Evolutionary conservation across 345 rosid genomes (phyloP).

Genomic region (Rhodamnia argentea): DNA sequence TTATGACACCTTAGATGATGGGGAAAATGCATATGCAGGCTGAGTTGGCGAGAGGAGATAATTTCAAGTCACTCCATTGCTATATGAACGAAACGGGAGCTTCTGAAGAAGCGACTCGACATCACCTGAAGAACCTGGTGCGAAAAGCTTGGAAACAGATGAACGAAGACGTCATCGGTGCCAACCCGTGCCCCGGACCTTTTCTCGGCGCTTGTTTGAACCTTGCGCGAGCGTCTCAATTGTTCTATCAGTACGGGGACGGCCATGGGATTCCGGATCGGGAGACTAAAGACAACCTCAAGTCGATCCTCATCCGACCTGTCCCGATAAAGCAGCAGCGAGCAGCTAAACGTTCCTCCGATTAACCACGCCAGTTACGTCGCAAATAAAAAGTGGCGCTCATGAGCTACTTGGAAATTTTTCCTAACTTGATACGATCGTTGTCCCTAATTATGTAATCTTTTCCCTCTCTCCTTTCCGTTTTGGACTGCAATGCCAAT

Average conservation of each 20-base stretch:
- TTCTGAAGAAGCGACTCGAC: background rate
- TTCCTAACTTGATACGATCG: background rate
- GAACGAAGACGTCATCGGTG: background rate
- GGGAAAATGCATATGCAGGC: background rate
- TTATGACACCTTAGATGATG: background rate
- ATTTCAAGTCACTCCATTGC: conserved; percentile 5
- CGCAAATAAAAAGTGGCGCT: background rate
- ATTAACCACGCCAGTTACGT: background rate
- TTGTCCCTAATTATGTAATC: background rate
- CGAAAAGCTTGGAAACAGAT: conserved; percentile 6
- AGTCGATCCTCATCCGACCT: background rate
- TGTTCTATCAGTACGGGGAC: conserved; percentile 4
- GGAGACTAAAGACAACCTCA: background rate
- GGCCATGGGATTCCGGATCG: conserved; percentile 3
- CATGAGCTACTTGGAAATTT: background rate
- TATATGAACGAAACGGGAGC: conserved; percentile 10
- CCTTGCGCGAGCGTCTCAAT: background rate
- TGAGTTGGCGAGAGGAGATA: conserved; percentile 11
- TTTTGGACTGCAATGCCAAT: background rate
- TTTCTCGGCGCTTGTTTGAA: background rate
- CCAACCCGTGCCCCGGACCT: background rate
- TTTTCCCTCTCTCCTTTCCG: background rate
- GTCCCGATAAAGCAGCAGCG: background rate
- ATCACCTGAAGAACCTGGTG: background rate
- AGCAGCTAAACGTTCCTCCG: background rate